Evolutionary conservation across 2,329 filamentous ascomycete species (phyloP), one percentile per base, ranked within the genome.

Genomic region (Pyricularia pennisetigena): DNA sequence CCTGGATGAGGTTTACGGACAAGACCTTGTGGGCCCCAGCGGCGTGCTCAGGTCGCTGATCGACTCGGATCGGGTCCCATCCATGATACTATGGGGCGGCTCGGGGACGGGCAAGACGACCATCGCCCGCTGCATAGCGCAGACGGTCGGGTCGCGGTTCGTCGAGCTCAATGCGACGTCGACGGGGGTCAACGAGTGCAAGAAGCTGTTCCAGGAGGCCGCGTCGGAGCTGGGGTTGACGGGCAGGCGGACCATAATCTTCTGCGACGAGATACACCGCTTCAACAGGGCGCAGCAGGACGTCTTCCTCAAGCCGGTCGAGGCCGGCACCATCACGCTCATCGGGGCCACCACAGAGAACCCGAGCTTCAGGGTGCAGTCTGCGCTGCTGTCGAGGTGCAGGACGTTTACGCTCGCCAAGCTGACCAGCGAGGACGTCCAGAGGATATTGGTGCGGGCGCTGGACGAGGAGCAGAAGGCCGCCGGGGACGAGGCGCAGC

Each of bases 281-380:
- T 97, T 97, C 82, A 91, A 86, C 72, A 97, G 97, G 79, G 85
- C 89, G 0, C 95, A 98, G 77, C 95, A 99, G 76, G 95, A 98
- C 78, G 91, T 97, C 0, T 98, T 98, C 73, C 82, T 99, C 1
- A 92, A 90, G 20, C 94, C 94, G 0, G 94, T 98, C 26, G 95
- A 99, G 79, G 89, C 89, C 0, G 95, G 95, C 6, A 91, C 91
- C 30, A 90, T 99, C 71, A 97, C 92, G 0, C 82, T 99, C 32
- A 95, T 98, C 70, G 95, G 94, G 12, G 95, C 95, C 7, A 99
- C 95, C 3, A 99, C 95, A 0, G 95, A 99, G 78, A 99, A 99
- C 72, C 95, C 95, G 0, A 94, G 90, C 4, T 98, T 98, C 82
- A 94, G 96, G 74, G 88, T 99, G 61, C 91, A 95, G 73, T 90